Base-by-base conservation (phyloP, 441 rosid species). In the Macaranga tanarius region DNA sequence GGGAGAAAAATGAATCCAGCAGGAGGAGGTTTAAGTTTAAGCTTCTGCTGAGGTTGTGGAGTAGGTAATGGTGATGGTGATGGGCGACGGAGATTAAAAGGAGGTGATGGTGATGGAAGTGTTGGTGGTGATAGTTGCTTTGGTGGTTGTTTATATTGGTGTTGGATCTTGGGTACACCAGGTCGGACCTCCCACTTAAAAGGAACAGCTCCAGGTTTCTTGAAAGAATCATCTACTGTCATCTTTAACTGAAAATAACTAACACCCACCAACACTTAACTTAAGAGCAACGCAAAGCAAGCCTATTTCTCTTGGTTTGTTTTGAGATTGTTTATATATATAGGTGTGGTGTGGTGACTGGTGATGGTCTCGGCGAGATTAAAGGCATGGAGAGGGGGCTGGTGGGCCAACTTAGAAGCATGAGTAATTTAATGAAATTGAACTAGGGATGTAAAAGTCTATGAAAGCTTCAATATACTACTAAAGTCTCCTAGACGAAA, bases 121-220 rank as follows among this genome's bases (percentile, higher is more conserved):
- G 65, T 59, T 2, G 79, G 79, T 10, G 50, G 76, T 1, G 69
- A 52, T 2, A 67, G 65, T 12, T 45, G 82, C 69, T 77, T 72
- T 0, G 66, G 68, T 22, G 26, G 75, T 0, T 47, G 75, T 16
- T 19, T 51, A n/a, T 45, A 84, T 11, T 75, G 85, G 67, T 60
- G 80, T 45, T 83, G 90, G 86, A 77, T 78, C 76, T 89, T 92
- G 76, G 98, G 98, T 4, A 94, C 93, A 17, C 98, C 98, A 60
- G 99, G 97, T 68, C 98, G 93, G 85, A 90, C 79, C 89, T 94
- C 99, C 99, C 97, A 94, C 73, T 92, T 92, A 79, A 94, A 94
- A 13, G 99, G 99, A 56, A 92, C 66, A 0, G 91, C 76, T 65
- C 97, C 99, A 2, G 95, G 90, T 71, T 87, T 86, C 76, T 63